Evolutionary conservation across 106 monocot genomes (phyloP).

Genomic region (Dioscorea dumetorum): DNA sequence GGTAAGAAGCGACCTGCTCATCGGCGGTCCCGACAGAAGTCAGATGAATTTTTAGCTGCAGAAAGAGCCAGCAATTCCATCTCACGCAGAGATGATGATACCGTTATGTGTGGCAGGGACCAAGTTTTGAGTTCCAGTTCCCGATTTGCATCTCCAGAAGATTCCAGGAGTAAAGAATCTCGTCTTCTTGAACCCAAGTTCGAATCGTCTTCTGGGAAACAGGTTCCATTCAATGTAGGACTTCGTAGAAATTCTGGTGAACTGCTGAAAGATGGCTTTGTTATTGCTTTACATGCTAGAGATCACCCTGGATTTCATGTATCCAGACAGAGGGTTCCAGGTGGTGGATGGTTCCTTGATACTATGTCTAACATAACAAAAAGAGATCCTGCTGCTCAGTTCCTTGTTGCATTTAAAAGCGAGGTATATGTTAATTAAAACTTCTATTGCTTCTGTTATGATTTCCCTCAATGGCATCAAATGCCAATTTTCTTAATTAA

Average conservation of each 20-base stretch:
- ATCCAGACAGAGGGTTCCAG: slow-evolving; percentile 62
- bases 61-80: slow-evolving; percentile 54
- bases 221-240: background rate
- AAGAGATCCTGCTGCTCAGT: slow-evolving; percentile 93
- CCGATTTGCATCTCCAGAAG: slow-evolving; percentile 87
- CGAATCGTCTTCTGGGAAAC: slow-evolving; percentile 53
- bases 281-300: slow-evolving; percentile 67
- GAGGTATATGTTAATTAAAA: slow-evolving; percentile 39
- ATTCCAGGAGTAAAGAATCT: slow-evolving; percentile 60
- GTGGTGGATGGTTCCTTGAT: slow-evolving; percentile 85
- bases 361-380: slow-evolving; percentile 69
- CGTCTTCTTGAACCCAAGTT: slow-evolving; percentile 44
- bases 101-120: slow-evolving; percentile 56
- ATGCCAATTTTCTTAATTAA: too few species aligned
- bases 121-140: slow-evolving; percentile 77
- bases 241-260: slow-evolving; percentile 31
- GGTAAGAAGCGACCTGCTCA: slow-evolving; percentile 88
- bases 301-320: slow-evolving; percentile 54
- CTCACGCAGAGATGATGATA: slow-evolving; percentile 62
- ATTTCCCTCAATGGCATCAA: too few species aligned
- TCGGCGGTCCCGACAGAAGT: slow-evolving; percentile 63
- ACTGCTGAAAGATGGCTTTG: slow-evolving; percentile 66
- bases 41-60: slow-evolving; percentile 52
- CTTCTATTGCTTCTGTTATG: too few species aligned
- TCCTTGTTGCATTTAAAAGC: slow-evolving; percentile 65